Conservation (phyloP, 495 filamentous ascomycete species). For the Penicillium macrosclerotiorum region DNA sequence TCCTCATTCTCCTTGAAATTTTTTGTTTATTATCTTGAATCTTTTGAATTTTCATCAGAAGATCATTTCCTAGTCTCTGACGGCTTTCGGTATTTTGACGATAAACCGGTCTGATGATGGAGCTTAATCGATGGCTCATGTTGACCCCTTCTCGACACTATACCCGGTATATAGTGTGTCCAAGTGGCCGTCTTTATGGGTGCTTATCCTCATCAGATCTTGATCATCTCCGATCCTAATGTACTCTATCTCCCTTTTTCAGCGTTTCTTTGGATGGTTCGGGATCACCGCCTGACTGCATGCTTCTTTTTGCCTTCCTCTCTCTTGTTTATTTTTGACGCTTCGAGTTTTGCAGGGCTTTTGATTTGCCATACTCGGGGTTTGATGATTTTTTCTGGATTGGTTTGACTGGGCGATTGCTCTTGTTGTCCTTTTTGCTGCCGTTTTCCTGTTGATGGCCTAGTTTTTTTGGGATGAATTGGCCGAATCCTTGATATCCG, state of each 20-base stretch:
- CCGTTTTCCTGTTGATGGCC: conserved; percentile 12
- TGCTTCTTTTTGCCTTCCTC: conserved; percentile 10
- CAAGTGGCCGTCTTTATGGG: conserved; percentile 2
- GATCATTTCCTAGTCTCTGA: conserved; percentile 16
- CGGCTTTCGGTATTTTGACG: conserved; percentile 23
- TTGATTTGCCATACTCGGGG: conserved; percentile 18
- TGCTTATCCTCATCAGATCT: conserved; percentile 12
- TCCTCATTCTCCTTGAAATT: conserved; percentile 14
- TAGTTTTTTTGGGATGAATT: conserved; percentile 15
- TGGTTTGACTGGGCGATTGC: conserved; percentile 14
- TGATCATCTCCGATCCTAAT: conserved; percentile 27
- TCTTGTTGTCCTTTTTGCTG: conserved; percentile 8
- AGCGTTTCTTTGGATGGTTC: conserved; percentile 31
- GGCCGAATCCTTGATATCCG: conserved; percentile 41
- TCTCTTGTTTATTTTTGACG: conserved; percentile 7
- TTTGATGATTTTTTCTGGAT: conserved; percentile 20
- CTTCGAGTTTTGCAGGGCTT: conserved; percentile 5
- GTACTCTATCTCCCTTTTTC: conserved; percentile 36
- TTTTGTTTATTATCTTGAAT: conserved; percentile 18
- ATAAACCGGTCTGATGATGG: conserved; percentile 18
- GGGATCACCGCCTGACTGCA: conserved; percentile 21
- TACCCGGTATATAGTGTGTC: neutral
- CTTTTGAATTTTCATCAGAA: conserved; percentile 25
- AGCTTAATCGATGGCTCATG: conserved; percentile 21
- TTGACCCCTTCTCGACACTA: neutral